A percentile compares a stretch with the other conserved stretches of the same genome.
Evolutionary conservation across 352 stramenopile genomes (phyloP).

Genomic region (Phytophthora agathidicida): DNA sequence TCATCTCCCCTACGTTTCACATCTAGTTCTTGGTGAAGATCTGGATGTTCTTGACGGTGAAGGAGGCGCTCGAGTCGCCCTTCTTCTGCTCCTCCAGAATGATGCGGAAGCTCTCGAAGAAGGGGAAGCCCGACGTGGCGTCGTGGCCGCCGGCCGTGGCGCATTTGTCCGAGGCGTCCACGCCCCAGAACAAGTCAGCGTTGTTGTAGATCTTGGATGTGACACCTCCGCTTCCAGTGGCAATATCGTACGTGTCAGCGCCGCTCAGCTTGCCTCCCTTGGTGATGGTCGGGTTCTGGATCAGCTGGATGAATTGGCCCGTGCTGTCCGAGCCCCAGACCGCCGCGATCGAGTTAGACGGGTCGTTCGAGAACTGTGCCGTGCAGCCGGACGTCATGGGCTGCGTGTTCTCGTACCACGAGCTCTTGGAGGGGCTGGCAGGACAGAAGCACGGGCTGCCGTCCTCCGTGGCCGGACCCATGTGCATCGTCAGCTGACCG

Average conservation of each 20-base stretch:
- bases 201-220: constrained; percentile 86
- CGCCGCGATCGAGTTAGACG: constrained; percentile 68
- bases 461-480: constrained; percentile 48
- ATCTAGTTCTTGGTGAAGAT: constrained; percentile 70
- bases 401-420: constrained; percentile 61
- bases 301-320: constrained; percentile 74
- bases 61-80: constrained; percentile 62
- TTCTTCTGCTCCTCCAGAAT: constrained; percentile 84
- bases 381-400: constrained; percentile 74
- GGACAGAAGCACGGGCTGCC: constrained; percentile 67
- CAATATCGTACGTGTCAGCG: constrained; percentile 68
- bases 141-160: constrained; percentile 60
- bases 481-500: constrained; percentile 78
- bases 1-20: not conserved
- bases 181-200: constrained; percentile 70
- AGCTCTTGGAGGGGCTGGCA: constrained; percentile 45
- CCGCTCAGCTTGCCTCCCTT: constrained; percentile 60
- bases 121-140: constrained; percentile 69
- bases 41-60: constrained; percentile 80
- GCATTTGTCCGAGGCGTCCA: constrained; percentile 44
- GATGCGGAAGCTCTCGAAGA: constrained; percentile 79
- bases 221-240: constrained; percentile 41
- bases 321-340: constrained; percentile 66
- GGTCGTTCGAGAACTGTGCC: constrained; percentile 67
- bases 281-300: constrained; percentile 72